phyloP scores from a whole-genome alignment of 164 flowering plant genomes.

The Vitis rupestris region DNA sequence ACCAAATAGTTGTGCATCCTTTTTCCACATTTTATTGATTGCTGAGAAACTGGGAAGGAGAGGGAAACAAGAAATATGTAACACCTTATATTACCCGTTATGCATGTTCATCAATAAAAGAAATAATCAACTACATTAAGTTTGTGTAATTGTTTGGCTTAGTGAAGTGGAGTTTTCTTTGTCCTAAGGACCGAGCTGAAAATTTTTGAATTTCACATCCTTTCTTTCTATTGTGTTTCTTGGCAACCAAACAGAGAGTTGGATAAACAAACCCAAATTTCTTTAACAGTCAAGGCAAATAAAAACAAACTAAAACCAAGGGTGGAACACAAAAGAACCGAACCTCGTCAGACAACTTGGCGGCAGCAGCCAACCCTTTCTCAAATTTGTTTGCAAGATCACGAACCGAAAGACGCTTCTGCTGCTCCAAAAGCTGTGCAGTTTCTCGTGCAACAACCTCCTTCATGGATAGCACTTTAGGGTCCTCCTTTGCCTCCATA shows the following conservation, averaged over 20 bases:
- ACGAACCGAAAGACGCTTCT: slow-evolving; percentile 74
- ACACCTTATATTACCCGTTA: not conserved
- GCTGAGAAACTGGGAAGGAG: not conserved
- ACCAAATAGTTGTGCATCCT: not conserved
- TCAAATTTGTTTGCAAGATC: slow-evolving; percentile 77
- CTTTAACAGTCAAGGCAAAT: not conserved
- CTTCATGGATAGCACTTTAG: slow-evolving; percentile 52
- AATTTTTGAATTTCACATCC: not conserved
- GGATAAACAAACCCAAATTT: not conserved
- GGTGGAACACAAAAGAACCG: not conserved
- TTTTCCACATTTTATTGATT: not conserved
- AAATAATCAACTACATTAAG: not conserved
- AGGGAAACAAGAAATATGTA: not conserved
- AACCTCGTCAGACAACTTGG: slow-evolving; percentile 71
- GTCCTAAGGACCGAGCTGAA: not conserved
- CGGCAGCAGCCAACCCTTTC: slow-evolving; percentile 71
- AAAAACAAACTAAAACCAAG: not conserved
- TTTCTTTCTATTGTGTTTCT: not conserved
- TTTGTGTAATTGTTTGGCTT: not conserved
- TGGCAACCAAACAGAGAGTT: not conserved
- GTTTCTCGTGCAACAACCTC: slow-evolving; percentile 66
- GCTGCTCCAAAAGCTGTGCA: slow-evolving; percentile 56
- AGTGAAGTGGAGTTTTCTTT: not conserved
- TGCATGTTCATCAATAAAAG: not conserved
- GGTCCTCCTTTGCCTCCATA: slow-evolving; percentile 50